Conservation (phyloP, 495 filamentous ascomycete genomes). For the Evansstolkia leycettana region DNA sequence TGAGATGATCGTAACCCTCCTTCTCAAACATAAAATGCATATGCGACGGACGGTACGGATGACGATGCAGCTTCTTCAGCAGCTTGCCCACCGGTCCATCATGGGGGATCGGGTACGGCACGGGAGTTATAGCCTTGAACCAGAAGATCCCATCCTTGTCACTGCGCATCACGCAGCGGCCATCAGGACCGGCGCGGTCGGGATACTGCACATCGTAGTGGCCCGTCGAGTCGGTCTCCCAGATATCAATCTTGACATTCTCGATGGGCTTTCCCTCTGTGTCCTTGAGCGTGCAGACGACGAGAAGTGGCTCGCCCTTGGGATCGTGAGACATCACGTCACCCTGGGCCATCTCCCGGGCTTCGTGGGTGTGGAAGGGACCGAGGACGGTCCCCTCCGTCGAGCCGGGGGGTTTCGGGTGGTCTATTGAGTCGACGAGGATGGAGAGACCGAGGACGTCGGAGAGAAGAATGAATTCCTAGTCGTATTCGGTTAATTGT, state of each 20-base stretch:
- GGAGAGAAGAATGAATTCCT: slow-evolving; percentile 93
- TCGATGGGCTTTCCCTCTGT: slow-evolving; percentile 51
- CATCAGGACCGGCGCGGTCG: slow-evolving; percentile 58
- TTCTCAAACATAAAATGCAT: slow-evolving; percentile 96
- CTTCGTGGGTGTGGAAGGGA: slow-evolving; percentile 90
- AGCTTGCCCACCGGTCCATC: slow-evolving; percentile 83
- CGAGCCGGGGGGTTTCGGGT: slow-evolving; percentile 62
- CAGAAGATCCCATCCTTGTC: slow-evolving; percentile 66
- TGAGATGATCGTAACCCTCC: slow-evolving; percentile 68
- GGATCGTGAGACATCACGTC: slow-evolving; percentile 57
- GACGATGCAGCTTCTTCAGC: slow-evolving; percentile 55
- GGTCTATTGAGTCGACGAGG: slow-evolving; percentile 83
- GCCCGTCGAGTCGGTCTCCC: slow-evolving; percentile 82
- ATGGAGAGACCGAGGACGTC: slow-evolving; percentile 84
- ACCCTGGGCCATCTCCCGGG: slow-evolving; percentile 50
- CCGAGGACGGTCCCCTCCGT: slow-evolving; percentile 88
- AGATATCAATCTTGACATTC: slow-evolving; percentile 75
- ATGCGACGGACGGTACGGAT: slow-evolving; percentile 75
- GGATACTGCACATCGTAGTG: slow-evolving; percentile 85
- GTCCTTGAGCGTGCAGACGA: slow-evolving; percentile 65
- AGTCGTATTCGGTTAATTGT: too few relatives aligned
- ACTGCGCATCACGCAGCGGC: slow-evolving; percentile 64
- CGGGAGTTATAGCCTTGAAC: slow-evolving; percentile 80
- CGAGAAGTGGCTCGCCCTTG: slow-evolving; percentile 48
- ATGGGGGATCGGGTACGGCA: slow-evolving; percentile 80